These are phyloP conservation scores for Hymenoscyphus infarciens DNA, from an alignment of 2,329 filamentous ascomycete species.

Conservation along the genomic window DNA sequence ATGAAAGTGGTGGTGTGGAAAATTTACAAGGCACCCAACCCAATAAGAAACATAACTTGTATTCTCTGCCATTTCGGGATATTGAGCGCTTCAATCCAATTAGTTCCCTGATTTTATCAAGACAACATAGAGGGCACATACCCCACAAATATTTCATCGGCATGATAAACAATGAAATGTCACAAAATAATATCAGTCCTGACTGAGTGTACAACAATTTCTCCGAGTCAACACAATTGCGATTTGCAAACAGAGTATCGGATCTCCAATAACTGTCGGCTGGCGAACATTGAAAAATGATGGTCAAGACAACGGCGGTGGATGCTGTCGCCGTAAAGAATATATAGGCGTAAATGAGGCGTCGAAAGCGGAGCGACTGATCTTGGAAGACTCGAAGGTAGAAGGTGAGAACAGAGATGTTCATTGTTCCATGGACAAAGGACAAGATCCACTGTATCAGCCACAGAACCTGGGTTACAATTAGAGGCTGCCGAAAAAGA, in stretches of 20 bases:
- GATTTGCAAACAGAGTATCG: too few relatives aligned
- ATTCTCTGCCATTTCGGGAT: slow-evolving; percentile 6
- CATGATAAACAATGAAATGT: slow-evolving; percentile 5
- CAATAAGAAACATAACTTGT: slow-evolving; percentile 10
- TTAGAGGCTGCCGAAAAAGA: not conserved
- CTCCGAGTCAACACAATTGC: slow-evolving; percentile 3
- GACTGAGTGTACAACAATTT: slow-evolving; percentile 1
- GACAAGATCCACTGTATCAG: slow-evolving; percentile 7
- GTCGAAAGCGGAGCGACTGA: slow-evolving; percentile 9
- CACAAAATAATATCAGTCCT: slow-evolving; percentile 1
- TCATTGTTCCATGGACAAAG: slow-evolving; percentile 4
- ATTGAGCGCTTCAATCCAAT: slow-evolving; percentile 3
- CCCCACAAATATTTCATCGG: slow-evolving; percentile 12
- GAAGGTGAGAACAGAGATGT: slow-evolving; percentile 11
- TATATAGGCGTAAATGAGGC: slow-evolving; percentile 5
- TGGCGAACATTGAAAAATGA: slow-evolving; percentile 10
- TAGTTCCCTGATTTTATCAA: not conserved
- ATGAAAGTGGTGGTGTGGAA: not conserved
- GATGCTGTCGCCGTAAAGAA: slow-evolving; percentile 1
- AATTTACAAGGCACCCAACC: slow-evolving; percentile 8
- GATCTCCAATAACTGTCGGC: slow-evolving; percentile 1
- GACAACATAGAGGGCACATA: not conserved
- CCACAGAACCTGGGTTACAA: slow-evolving; percentile 9
- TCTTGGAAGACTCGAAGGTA: slow-evolving; percentile 13
- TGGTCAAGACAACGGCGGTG: not conserved